phyloP scores from a whole-genome alignment of 1,284 basidiomycete species.

The Cutaneotrichosporon sp. region DNA sequence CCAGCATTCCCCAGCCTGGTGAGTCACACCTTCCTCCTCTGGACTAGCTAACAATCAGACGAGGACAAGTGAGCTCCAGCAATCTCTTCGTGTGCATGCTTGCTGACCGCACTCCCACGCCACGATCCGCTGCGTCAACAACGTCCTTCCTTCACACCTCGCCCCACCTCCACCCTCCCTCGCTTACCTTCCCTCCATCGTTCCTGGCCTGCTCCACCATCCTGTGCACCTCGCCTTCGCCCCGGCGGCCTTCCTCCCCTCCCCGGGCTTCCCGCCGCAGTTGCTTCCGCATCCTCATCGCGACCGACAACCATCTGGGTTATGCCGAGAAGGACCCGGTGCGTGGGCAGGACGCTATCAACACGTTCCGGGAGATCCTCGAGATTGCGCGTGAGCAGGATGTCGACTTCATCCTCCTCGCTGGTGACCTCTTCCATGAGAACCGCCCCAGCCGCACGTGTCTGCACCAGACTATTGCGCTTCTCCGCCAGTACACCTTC shows the following conservation, averaged over 20 bases:
- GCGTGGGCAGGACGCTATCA: conserved; percentile 90
- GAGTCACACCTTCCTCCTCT: not conserved
- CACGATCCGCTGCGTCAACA: not conserved
- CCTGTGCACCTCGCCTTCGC: no score
- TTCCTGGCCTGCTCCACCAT: no score
- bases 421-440: conserved; percentile 97
- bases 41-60: conserved; percentile 6
- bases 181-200: not conserved
- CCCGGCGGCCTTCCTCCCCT: not conserved
- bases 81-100: not conserved
- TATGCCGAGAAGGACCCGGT: conserved; percentile 94
- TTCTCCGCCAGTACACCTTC: conserved; percentile 87
- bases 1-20: conserved; percentile 33
- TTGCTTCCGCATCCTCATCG: conserved; percentile 76
- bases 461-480: conserved; percentile 81
- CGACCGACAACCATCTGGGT: conserved; percentile 95
- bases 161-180: not conserved
- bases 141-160: not conserved
- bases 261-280: conserved; percentile 25
- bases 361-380: conserved; percentile 92
- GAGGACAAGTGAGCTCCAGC: conserved; percentile 12
- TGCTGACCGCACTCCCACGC: not conserved
- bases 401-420: conserved; percentile 91
- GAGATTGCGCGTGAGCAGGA: conserved; percentile 85
- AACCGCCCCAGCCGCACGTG: conserved; percentile 91